These are phyloP conservation scores for Bimuria novae-zelandiae DNA, from an alignment of 2,329 filamentous ascomycete genomes.

Conservation along the genomic window DNA sequence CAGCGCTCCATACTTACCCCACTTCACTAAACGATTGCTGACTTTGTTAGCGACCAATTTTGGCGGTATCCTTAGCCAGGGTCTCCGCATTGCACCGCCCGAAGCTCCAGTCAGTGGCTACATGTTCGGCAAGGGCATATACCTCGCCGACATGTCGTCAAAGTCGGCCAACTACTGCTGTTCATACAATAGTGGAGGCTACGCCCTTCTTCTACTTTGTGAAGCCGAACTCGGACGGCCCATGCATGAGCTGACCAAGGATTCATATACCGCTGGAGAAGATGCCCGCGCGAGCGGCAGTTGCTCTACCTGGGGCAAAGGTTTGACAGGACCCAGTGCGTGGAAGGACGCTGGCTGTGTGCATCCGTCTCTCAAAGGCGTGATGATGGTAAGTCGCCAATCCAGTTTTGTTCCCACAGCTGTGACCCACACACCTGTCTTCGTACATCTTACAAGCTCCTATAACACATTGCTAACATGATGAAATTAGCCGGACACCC, in stretches of 20 bases:
- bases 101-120: slow-evolving; percentile 80
- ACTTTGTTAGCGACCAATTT: slow-evolving; percentile 69
- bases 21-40: not conserved
- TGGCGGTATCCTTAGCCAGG: slow-evolving; percentile 84
- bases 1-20: no score
- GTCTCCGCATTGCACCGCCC: slow-evolving; percentile 84
- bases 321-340: slow-evolving; percentile 63
- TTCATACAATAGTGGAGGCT: slow-evolving; percentile 64
- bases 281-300: slow-evolving; percentile 64
- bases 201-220: slow-evolving; percentile 78
- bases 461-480: slow-evolving; percentile 12
- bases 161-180: slow-evolving; percentile 83
- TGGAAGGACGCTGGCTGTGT: slow-evolving; percentile 79
- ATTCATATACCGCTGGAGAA: slow-evolving; percentile 67
- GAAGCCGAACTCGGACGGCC: slow-evolving; percentile 82
- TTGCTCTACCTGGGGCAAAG: slow-evolving; percentile 73
- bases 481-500: slow-evolving; percentile 29
- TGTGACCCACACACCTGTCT: no score
- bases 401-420: no score
- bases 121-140: slow-evolving; percentile 91
- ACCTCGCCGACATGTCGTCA: slow-evolving; percentile 78
- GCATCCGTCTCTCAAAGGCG: slow-evolving; percentile 66
- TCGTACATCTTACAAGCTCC: no score
- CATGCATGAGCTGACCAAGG: slow-evolving; percentile 64
- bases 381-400: slow-evolving; percentile 70